Evolutionary conservation across 2,329 filamentous ascomycete genomes (phyloP), one percentile per base, ranked within the genome.

Genomic region (Verticillium zaregamsianum): DNA sequence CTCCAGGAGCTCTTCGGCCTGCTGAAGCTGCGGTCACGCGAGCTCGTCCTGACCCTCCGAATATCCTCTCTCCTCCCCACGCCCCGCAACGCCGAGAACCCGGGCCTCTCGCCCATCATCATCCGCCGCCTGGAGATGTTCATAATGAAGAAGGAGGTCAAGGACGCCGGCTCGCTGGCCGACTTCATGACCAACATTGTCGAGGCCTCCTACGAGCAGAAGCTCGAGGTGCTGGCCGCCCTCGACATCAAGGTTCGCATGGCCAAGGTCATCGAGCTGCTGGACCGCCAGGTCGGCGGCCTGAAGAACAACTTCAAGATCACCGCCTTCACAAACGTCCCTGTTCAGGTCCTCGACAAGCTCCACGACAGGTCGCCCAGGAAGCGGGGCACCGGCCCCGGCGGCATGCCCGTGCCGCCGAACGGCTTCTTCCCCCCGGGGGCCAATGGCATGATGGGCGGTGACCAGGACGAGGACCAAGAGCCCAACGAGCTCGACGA

Each of bases 111-210:
- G 3, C 93, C 94, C 1, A 79, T 94, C n/a, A 83, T 98, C 59
- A 92, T 92, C 0, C 87, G 93, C 58, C 87, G 93, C 59, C 85
- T 99, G 54, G 93, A 98, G 70, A 78, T 93, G 59, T 95, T 92
- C 74, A 97, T 99, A 66, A 84, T 88, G 35, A 88, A 90, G 73
- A 96, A 95, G 72, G 88, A 92, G 63, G 74, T 95, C 58, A 82
- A 86, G 52, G 93, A 98, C 67, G 93, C 93, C 1, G 94, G 94
- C 2, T 80, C 87, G 9, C 82, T 99, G 11, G 94, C 95, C 7
- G 95, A 99, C 73, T 98, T 98, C 73, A 97, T 99, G 92, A 90
- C 92, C 45, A 96, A 97, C 72, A 85, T 98, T 28, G 86, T 96
- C 3, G 92, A 97, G 65, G 89, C 90, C 58, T 90, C 87, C 11